Conservation (phyloP, 495 filamentous ascomycete genomes). For the Thozetella sp. region DNA sequence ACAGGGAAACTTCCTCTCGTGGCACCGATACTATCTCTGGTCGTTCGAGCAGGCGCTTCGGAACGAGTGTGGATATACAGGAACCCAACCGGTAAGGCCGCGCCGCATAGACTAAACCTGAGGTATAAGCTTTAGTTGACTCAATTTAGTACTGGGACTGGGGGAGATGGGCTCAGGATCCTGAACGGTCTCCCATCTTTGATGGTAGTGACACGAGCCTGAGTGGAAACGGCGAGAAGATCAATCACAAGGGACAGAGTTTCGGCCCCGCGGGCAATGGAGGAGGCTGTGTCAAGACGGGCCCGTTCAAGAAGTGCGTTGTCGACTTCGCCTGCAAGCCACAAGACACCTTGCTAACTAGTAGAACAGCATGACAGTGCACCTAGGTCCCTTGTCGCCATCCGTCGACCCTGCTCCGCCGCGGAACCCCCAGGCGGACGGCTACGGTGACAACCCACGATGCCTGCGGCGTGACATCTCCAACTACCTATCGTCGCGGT, state of each 20-base stretch:
- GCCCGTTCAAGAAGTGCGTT: slow-evolving; percentile 45
- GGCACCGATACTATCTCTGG: slow-evolving; percentile 66
- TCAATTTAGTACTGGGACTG: slow-evolving; percentile 59
- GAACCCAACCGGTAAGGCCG: slow-evolving; percentile 25
- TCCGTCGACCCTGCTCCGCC: slow-evolving; percentile 24
- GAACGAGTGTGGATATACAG: slow-evolving; percentile 65
- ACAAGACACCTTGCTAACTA: no score
- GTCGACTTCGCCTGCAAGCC: background rate
- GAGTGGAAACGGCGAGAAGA: slow-evolving; percentile 54
- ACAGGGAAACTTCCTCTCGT: slow-evolving; percentile 59
- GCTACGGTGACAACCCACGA: slow-evolving; percentile 48
- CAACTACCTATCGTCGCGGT: slow-evolving; percentile 34
- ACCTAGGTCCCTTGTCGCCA: slow-evolving; percentile 10
- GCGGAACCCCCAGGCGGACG: slow-evolving; percentile 21
- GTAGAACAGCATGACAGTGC: background rate
- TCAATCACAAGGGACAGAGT: slow-evolving; percentile 17
- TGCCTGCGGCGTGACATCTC: slow-evolving; percentile 65
- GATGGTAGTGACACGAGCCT: slow-evolving; percentile 56
- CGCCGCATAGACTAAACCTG: background rate
- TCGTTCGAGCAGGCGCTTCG: slow-evolving; percentile 60
- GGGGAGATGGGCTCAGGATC: slow-evolving; percentile 40
- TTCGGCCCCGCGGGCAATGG: slow-evolving; percentile 44
- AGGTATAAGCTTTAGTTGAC: slow-evolving; percentile 17
- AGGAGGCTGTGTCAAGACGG: slow-evolving; percentile 60
- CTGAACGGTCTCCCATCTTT: slow-evolving; percentile 54